Evolutionary conservation across 495 filamentous ascomycete genomes (phyloP).

Genomic region (Friedmanniomyces simplex): DNA sequence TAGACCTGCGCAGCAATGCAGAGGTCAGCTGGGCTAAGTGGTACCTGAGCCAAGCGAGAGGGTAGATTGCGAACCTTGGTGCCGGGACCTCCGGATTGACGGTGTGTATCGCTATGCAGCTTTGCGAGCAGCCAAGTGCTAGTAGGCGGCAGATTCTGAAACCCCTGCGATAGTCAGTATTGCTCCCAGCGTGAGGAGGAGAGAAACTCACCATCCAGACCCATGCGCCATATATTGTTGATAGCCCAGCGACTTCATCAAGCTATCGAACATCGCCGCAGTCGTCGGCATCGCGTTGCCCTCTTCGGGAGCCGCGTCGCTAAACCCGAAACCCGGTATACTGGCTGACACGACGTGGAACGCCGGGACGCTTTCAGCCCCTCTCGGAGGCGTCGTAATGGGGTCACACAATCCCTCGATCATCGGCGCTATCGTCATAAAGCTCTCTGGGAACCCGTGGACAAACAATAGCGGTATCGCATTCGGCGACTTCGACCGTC

Average conservation of each 20-base stretch:
- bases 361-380: conserved; percentile 9
- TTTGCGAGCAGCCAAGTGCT: conserved; percentile 21
- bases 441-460: conserved; percentile 31
- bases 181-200: background rate
- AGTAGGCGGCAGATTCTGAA: conserved; percentile 32
- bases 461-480: conserved; percentile 33
- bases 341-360: conserved; percentile 35
- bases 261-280: conserved; percentile 25
- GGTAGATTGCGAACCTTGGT: conserved; percentile 14
- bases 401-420: conserved; percentile 30
- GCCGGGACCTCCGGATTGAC: conserved; percentile 29
- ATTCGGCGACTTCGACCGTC: conserved; percentile 21
- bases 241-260: conserved; percentile 34
- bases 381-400: conserved; percentile 11
- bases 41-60: conserved; percentile 23
- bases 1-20: conserved; percentile 20
- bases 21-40: conserved; percentile 22
- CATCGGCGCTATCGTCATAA: conserved; percentile 27
- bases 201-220: conserved; percentile 27
- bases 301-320: conserved; percentile 25
- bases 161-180: conserved; percentile 27
- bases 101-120: conserved; percentile 31
- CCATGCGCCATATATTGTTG: conserved; percentile 29
- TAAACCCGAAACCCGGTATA: conserved; percentile 35
- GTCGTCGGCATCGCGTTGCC: conserved; percentile 28